These are phyloP conservation scores for Aureobasidium pullulans DNA, from an alignment of 2,329 filamentous ascomycete species.

Conservation along the genomic window DNA sequence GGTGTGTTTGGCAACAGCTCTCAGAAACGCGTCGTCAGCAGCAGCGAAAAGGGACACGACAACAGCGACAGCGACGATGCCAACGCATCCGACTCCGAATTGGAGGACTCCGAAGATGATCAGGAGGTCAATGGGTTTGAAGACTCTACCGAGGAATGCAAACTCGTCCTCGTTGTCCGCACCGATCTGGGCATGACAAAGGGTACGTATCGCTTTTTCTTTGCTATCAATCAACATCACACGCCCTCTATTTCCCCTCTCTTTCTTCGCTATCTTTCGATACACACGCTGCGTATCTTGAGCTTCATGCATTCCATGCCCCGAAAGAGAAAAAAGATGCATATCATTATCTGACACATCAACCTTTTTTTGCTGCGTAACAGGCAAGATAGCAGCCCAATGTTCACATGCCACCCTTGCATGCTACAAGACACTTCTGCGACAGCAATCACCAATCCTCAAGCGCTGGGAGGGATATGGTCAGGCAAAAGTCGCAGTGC, in stretches of 20 bases:
- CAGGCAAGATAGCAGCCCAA: slow-evolving; percentile 95
- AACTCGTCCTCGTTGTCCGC: slow-evolving; percentile 83
- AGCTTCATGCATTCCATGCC: neutral
- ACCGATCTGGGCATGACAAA: slow-evolving; percentile 97
- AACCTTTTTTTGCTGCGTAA: neutral
- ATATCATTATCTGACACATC: neutral
- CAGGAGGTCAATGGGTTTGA: slow-evolving; percentile 40
- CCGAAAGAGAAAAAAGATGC: neutral
- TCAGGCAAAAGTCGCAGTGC: slow-evolving; percentile 89
- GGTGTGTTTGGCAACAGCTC: slow-evolving; percentile 53
- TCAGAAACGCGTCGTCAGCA: slow-evolving; percentile 3
- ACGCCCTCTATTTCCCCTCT: neutral
- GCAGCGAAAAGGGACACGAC: slow-evolving; percentile 19
- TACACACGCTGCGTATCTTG: neutral
- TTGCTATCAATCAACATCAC: slow-evolving; percentile 7
- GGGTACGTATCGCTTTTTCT: slow-evolving; percentile 48
- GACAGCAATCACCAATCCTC: slow-evolving; percentile 55
- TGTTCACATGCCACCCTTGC: slow-evolving; percentile 93
- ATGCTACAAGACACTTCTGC: slow-evolving; percentile 80
- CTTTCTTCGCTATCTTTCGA: neutral
- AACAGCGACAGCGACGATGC: slow-evolving; percentile 33
- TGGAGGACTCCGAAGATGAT: slow-evolving; percentile 32
- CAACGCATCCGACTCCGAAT: slow-evolving; percentile 18
- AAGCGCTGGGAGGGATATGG: slow-evolving; percentile 78
- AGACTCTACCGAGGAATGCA: slow-evolving; percentile 69